Evolutionary conservation across 2,329 filamentous ascomycete species (phyloP), one percentile per base, ranked within the genome.

Genomic region (Graphiopsis chlorocephala): DNA sequence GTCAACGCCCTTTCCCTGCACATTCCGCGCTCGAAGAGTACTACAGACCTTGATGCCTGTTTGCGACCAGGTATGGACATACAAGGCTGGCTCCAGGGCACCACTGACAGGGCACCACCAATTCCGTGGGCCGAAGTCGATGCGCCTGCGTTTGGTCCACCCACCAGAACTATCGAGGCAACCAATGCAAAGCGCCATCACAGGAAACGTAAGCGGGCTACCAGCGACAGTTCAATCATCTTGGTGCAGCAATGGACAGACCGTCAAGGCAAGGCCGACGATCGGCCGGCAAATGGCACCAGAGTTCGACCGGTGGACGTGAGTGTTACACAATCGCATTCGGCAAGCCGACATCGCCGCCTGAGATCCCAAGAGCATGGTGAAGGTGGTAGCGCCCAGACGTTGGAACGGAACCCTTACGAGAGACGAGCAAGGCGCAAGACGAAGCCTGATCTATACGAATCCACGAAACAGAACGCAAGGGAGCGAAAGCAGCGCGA

Each of bases 401-500:
- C 11, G 10, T 15, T 5, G 53, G 59, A 63, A 48, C 35, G 60
- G 38, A 66, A 70, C n/a, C 65, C 64, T 10, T 84, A 81, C 72
- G 75, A 78, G 69, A 78, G 77, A 64, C 78, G 75, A 65, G 73
- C 79, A 68, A 78, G 82, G 63, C 77, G 77, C 72, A 83, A 80
- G 72, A 83, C 80, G 26, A 79, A 77, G 42, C 73, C 75, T 47
- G 81, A 83, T 64, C 77, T 75, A 63, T 84, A 84, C 67, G 76
- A 78, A 45, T 72, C 75, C 25, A 78, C 78, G 65, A 61, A 65
- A 31, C 72, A 71, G 65, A 72, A 75, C 69, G 72, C 74, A 64
- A 68, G 75, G 68, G 70, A 72, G 63, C 26, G 23, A 6, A 60
- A 47, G 20, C 56, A 68, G 72, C 38, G 65, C 67, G 35, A 66